phyloP scores from a whole-genome alignment of 192 early-diverging fungal genomes.

The Spizellomyces sp. region DNA sequence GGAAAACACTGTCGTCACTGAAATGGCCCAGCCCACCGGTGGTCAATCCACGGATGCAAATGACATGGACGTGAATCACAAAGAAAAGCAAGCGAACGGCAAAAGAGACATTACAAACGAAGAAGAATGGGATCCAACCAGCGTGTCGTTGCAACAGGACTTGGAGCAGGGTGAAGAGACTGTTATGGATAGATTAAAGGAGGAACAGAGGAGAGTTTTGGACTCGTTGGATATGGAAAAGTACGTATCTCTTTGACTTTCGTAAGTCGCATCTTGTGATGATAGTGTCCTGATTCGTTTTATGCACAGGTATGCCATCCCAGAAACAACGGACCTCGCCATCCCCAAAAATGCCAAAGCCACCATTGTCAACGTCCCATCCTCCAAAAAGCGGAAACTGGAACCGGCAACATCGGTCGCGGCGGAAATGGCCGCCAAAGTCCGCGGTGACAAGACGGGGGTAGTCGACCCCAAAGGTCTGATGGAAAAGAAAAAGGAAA shows the following conservation, averaged over 20 bases:
- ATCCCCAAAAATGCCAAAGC: background rate
- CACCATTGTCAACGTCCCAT: slow-evolving; percentile 22
- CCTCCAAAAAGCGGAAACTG: slow-evolving; percentile 39
- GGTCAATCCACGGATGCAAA: slow-evolving; percentile 36
- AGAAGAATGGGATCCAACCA: slow-evolving; percentile 83
- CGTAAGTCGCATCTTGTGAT: background rate
- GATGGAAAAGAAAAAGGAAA: slow-evolving; percentile 33
- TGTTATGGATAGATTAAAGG: slow-evolving; percentile 62
- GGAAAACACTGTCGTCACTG: slow-evolving; percentile 22
- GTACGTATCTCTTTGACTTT: slow-evolving; percentile 40
- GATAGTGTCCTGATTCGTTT: too few species aligned
- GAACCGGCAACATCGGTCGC: slow-evolving; percentile 15
- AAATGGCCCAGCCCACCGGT: slow-evolving; percentile 18
- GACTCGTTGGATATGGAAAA: slow-evolving; percentile 72
- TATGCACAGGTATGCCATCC: slow-evolving; percentile 61
- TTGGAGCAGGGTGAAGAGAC: slow-evolving; percentile 81
- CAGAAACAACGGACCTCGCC: background rate
- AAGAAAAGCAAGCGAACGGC: slow-evolving; percentile 19
- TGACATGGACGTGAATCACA: slow-evolving; percentile 26
- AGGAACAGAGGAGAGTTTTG: slow-evolving; percentile 80
- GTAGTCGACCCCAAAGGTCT: slow-evolving; percentile 37
- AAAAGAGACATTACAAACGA: slow-evolving; percentile 69
- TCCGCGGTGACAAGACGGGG: slow-evolving; percentile 29
- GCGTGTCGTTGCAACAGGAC: slow-evolving; percentile 79
- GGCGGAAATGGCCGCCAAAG: slow-evolving; percentile 35